Percentiles rank a stretch among this genome's conserved stretches.
Evolutionary conservation across 108 stramenopile genomes (phyloP).

Genomic region (Cylindrotheca closterium): DNA sequence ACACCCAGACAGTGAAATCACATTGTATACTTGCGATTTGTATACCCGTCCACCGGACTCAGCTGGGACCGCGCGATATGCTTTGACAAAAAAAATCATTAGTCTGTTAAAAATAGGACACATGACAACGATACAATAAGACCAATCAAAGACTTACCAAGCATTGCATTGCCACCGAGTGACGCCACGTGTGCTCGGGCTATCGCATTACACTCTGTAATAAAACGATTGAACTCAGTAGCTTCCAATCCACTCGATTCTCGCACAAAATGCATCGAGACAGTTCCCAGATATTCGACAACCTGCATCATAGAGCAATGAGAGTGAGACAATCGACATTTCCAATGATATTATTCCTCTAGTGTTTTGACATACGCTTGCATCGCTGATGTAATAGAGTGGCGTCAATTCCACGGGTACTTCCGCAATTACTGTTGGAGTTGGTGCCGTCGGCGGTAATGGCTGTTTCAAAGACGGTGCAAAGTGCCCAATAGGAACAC

Average conservation of each 20-base stretch:
- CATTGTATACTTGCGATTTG: constrained; percentile 88
- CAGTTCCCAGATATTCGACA: constrained; percentile 74
- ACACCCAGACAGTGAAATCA: constrained; percentile 53
- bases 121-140: neutral
- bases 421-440: constrained; percentile 30
- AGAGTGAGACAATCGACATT: too few relatives aligned
- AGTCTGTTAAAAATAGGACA: neutral
- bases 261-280: constrained; percentile 91
- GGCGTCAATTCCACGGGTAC: constrained; percentile 82
- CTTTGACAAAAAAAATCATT: constrained; percentile 12
- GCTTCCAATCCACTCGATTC: constrained; percentile 83
- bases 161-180: constrained; percentile 90
- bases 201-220: constrained; percentile 90
- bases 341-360: too few relatives aligned
- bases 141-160: constrained; percentile 41
- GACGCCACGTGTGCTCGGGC: constrained; percentile 87
- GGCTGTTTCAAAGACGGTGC: constrained; percentile 26
- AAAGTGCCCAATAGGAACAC: constrained; percentile 8
- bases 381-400: constrained; percentile 67
- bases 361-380: constrained; percentile 11
- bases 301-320: constrained; percentile 19
- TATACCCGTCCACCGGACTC: constrained; percentile 88
- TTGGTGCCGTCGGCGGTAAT: neutral
- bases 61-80: constrained; percentile 83
- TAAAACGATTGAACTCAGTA: constrained; percentile 81